Evolutionary conservation across 345 rosid species (phyloP).

Genomic region (Citrus sp.): DNA sequence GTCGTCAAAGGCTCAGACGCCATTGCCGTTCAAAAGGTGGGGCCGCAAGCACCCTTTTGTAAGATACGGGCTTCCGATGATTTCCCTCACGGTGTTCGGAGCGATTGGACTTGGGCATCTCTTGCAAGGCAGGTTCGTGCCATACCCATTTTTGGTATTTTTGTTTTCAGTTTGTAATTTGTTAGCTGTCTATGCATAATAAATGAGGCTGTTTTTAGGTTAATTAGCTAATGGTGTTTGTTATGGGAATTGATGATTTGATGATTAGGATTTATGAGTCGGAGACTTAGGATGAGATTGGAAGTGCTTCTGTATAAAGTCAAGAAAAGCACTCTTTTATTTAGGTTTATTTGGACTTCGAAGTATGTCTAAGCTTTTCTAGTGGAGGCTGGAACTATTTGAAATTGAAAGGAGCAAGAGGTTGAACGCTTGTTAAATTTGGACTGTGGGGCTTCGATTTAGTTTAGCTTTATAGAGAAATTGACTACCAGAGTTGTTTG

Average conservation of each 20-base stretch:
- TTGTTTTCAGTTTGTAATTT: not conserved
- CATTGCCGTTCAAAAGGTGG: conserved; percentile 68
- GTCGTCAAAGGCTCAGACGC: conserved; percentile 15
- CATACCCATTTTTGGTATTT: not conserved
- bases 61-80: conserved; percentile 94
- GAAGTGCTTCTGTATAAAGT: not conserved
- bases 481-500: not conserved
- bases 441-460: not conserved
- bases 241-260: not conserved
- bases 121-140: conserved; percentile 84
- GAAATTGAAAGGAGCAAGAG: not conserved
- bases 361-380: not conserved
- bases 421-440: not conserved
- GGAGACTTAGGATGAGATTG: not conserved
- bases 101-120: conserved; percentile 84
- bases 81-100: conserved; percentile 81
- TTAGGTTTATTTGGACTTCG: not conserved
- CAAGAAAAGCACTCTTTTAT: not conserved
- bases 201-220: not conserved
- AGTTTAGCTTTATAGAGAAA: not conserved
- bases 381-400: not conserved
- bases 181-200: no score
- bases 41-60: conserved; percentile 83
- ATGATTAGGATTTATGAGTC: not conserved
- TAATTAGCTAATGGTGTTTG: not conserved